Evolutionary conservation across 2,329 filamentous ascomycete species (phyloP).

Genomic region (Aureobasidium sp.): DNA sequence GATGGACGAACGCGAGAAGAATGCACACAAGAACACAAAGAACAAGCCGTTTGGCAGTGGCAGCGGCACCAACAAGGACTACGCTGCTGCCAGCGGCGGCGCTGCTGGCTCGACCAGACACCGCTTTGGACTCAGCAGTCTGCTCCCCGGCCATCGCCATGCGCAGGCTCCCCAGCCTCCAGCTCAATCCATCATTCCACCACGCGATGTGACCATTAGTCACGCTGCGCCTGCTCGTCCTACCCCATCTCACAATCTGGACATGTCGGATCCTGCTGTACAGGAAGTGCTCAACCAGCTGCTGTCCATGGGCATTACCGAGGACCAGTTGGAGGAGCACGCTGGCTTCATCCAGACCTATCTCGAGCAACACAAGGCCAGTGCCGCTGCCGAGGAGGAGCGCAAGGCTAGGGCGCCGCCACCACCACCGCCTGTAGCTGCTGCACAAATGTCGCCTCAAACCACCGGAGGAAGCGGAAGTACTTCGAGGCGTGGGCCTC

Average conservation of each 20-base stretch:
- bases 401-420: constrained; percentile 49
- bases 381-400: constrained; percentile 39
- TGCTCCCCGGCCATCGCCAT: constrained; percentile 42
- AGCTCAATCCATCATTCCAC: constrained; percentile 43
- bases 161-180: constrained; percentile 34
- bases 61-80: constrained; percentile 26
- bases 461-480: constrained; percentile 51
- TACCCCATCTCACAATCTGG: constrained; percentile 39
- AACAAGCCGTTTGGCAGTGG: constrained; percentile 59
- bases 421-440: constrained; percentile 49
- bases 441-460: constrained; percentile 46
- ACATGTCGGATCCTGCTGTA: constrained; percentile 53
- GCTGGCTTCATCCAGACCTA: constrained; percentile 60
- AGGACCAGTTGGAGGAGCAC: constrained; percentile 59
- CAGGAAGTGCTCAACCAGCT: constrained; percentile 54
- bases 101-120: constrained; percentile 29
- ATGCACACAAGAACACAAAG: constrained; percentile 79
- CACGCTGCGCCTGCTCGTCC: constrained; percentile 21
- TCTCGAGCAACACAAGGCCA: constrained; percentile 54
- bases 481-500: constrained; percentile 47
- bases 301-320: constrained; percentile 56
- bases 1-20: constrained; percentile 92
- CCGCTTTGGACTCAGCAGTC: constrained; percentile 43
- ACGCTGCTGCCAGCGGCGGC: constrained; percentile 18
- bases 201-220: constrained; percentile 29